phyloP scores from a whole-genome alignment of 1,284 basidiomycete genomes.

The Fomitopsis betulina region DNA sequence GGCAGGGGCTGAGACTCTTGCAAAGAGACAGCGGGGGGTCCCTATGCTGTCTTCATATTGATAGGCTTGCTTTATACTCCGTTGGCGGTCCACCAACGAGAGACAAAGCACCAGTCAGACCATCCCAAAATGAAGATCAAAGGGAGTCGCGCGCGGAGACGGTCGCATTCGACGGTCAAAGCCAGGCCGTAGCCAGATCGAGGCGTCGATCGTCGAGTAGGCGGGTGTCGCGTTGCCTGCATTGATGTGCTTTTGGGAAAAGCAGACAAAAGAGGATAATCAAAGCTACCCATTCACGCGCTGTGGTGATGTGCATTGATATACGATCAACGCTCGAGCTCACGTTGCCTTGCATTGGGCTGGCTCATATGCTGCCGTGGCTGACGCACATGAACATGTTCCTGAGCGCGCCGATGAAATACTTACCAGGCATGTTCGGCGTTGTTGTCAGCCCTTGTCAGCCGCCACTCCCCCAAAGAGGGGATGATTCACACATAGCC shows the following conservation, averaged over 20 bases:
- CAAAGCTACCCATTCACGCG: background rate
- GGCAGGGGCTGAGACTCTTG: constrained; percentile 1
- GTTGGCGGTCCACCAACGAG: background rate
- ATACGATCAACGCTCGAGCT: background rate
- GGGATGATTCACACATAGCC: background rate
- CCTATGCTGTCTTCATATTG: background rate
- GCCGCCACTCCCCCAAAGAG: background rate
- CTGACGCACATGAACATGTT: no score
- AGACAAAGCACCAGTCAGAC: background rate
- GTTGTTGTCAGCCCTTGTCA: background rate
- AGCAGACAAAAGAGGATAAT: background rate
- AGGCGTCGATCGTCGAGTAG: background rate
- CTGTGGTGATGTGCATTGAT: background rate
- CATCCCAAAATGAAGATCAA: background rate
- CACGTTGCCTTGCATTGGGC: background rate
- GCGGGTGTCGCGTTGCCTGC: background rate
- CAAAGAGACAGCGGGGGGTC: background rate
- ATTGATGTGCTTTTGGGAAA: background rate
- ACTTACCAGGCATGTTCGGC: no score
- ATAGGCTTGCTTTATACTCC: background rate
- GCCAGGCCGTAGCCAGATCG: background rate
- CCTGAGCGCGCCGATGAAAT: no score
- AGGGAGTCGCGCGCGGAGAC: background rate
- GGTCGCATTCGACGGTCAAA: background rate
- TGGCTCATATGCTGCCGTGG: no score